Base-by-base conservation (phyloP, 2,329 filamentous ascomycete genomes). In the Thelonectria blattea region DNA sequence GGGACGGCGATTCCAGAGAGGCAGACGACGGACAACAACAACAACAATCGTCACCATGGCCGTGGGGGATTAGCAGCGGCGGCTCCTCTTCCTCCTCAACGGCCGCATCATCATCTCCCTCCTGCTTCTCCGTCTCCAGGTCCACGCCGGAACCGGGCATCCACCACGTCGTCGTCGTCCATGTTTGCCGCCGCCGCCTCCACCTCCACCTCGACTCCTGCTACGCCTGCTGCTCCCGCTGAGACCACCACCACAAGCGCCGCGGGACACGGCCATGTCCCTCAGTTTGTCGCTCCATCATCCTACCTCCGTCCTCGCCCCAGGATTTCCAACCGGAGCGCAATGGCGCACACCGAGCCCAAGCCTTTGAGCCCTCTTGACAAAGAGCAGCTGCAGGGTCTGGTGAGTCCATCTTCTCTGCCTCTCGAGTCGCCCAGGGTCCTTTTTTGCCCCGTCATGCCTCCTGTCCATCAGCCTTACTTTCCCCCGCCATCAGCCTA, bases 301-400 rank as follows among this genome's bases (percentile, higher is more conserved):
- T 86, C 84, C 56, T 87, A 86, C 75, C 80, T 87, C 63, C 79
- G 77, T 58, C 74, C 74, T 63, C 79, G 77, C 58, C 75, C 74
- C 61, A 75, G 75, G 68, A 71, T 72, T 61, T 70, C 74, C 45
- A 68, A 69, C 58, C 68, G 72, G 62, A 74, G 65, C 68, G 70
- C 70, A 66, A 78, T 78, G 75, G 69, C 74, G 66, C 66, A 63
- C 64, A 65, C 78, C 60, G 77, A 80, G 65, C 68, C 75, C 64
- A 78, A 77, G 65, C 73, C 78, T 61, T 79, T 82, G 76, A 88
- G 82, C 70, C 83, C 85, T 62, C 81, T 91, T 60, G 91, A 94
- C 76, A 87, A 83, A 79, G 91, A 93, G 73, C 90, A 93, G 79
- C 83, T 89, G 72, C 88, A 91, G 74, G 91, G 90, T 69, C 81